Conservation (phyloP, 164 flowering plant genomes). For the Dillenia suffruticosa region DNA sequence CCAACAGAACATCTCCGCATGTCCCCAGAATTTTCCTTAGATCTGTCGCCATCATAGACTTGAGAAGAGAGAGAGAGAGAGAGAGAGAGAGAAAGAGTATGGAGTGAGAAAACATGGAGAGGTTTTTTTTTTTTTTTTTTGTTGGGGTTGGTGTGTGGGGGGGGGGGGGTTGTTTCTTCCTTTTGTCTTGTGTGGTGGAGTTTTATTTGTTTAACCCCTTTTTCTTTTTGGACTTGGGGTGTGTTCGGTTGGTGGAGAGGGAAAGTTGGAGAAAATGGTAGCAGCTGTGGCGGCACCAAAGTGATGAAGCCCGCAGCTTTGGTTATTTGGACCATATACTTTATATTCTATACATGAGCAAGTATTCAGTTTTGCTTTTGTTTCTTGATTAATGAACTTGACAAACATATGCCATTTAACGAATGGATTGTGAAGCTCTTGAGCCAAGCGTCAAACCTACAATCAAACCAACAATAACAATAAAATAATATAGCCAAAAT, state of each 20-base stretch:
- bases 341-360: too few relatives aligned
- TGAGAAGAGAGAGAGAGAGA: neutral
- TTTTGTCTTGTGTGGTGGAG: neutral
- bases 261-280: neutral
- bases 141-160: neutral
- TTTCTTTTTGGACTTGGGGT: neutral
- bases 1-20: neutral
- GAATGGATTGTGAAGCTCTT: too few relatives aligned
- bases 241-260: neutral
- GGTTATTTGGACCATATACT: too few relatives aligned
- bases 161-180: neutral
- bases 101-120: neutral
- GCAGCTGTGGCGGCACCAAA: constrained; percentile 8
- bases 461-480: too few relatives aligned
- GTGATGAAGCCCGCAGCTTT: constrained; percentile 11
- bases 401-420: too few relatives aligned
- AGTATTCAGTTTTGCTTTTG: too few relatives aligned
- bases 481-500: too few relatives aligned
- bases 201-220: too few relatives aligned
- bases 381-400: too few relatives aligned
- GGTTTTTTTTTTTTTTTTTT: too few relatives aligned
- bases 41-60: constrained; percentile 12
- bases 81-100: neutral
- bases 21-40: constrained; percentile 4
- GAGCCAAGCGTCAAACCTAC: too few relatives aligned